Conservation (phyloP, 139 green algal species). For the Chlorella sorokiniana region DNA sequence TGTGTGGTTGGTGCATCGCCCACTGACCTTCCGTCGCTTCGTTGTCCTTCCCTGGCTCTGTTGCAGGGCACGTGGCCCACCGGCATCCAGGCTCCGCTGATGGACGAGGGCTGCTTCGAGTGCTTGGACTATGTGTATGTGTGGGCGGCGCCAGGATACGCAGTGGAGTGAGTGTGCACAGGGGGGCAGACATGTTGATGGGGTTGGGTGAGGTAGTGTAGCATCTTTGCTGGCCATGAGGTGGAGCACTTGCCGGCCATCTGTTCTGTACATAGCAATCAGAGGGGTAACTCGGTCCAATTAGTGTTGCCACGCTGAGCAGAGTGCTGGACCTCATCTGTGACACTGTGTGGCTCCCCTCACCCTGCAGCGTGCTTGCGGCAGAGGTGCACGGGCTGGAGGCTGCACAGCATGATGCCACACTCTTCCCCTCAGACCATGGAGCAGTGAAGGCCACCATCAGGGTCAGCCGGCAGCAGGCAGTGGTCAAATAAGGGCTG, state of each 20-base stretch:
- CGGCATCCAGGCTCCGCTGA: slow-evolving; percentile 53
- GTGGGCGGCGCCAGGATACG: slow-evolving; percentile 14
- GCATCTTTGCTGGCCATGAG: neutral
- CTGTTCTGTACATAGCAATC: too few relatives aligned
- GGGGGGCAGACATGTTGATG: too few relatives aligned
- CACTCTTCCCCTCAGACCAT: slow-evolving; percentile 56
- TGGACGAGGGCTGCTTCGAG: slow-evolving; percentile 49
- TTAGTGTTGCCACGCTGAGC: too few relatives aligned
- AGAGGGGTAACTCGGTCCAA: too few relatives aligned
- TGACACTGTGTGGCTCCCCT: too few relatives aligned
- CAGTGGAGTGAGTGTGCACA: slow-evolving; percentile 13
- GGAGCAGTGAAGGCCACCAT: slow-evolving; percentile 39
- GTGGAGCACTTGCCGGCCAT: too few relatives aligned
- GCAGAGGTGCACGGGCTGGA: slow-evolving; percentile 31
- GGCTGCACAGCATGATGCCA: slow-evolving; percentile 33
- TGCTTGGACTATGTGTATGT: slow-evolving; percentile 62
- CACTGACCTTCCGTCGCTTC: too few relatives aligned
- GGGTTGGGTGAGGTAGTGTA: too few relatives aligned
- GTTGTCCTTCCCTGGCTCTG: too few relatives aligned
- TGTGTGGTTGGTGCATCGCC: too few relatives aligned
- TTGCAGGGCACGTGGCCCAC: slow-evolving; percentile 50
- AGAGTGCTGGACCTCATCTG: too few relatives aligned
- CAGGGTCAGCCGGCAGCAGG: neutral
- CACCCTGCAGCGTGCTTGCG: slow-evolving; percentile 2
- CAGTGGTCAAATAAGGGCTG: neutral